Evolutionary conservation across 2,329 filamentous ascomycete genomes (phyloP).

Genomic region (Lachnellula hyalina): DNA sequence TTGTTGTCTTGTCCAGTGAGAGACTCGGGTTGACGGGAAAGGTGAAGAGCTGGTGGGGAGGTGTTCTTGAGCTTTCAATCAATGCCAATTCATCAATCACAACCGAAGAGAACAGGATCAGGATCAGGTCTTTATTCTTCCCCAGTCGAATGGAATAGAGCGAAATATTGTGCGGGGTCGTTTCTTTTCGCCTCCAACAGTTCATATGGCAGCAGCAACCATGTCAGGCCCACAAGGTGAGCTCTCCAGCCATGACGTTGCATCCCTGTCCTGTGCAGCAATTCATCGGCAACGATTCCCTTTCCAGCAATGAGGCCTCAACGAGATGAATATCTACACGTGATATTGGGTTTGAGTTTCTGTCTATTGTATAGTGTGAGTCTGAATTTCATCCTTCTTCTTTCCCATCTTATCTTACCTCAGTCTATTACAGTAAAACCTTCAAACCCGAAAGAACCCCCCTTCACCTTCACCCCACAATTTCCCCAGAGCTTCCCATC

Average conservation of each 20-base stretch:
- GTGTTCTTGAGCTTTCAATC: not conserved
- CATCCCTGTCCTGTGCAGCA: not conserved
- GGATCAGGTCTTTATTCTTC: not conserved
- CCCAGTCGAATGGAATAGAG: slow-evolving; percentile 1
- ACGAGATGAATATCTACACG: too few species aligned
- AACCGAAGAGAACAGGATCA: not conserved
- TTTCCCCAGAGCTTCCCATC: not conserved
- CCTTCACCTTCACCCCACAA: too few species aligned
- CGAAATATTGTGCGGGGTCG: slow-evolving; percentile 21
- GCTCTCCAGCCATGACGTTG: slow-evolving; percentile 1
- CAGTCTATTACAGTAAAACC: not conserved
- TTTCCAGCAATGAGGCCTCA: too few species aligned
- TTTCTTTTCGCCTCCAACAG: slow-evolving; percentile 2
- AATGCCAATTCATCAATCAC: not conserved
- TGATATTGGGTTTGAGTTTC: not conserved
- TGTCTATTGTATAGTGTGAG: not conserved
- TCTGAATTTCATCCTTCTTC: not conserved
- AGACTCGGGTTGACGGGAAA: too few species aligned
- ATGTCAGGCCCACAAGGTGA: not conserved
- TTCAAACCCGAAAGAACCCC: not conserved
- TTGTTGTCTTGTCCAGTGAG: too few species aligned
- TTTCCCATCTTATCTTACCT: not conserved
- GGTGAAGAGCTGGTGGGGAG: not conserved
- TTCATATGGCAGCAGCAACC: not conserved
- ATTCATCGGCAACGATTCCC: too few species aligned